These are phyloP conservation scores for Nicotiana benthamiana DNA, from an alignment of 257 asterid genomes.

Conservation along the genomic window DNA sequence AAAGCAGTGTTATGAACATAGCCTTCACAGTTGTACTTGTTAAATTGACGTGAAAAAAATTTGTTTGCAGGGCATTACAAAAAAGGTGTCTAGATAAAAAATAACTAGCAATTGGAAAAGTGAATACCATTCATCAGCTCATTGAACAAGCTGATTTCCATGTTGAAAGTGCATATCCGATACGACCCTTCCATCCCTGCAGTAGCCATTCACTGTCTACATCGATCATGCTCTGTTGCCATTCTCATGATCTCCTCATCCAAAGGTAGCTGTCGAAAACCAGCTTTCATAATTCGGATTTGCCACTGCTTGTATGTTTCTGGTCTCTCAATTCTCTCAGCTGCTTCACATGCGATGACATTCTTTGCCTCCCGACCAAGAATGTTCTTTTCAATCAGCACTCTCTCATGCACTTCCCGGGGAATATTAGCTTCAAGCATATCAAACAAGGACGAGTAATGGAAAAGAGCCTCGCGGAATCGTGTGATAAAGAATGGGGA, in stretches of 20 bases:
- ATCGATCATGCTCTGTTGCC: not conserved
- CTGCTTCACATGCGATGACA: constrained; percentile 10
- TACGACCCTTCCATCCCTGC: constrained; percentile 13
- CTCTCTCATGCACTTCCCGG: constrained; percentile 3
- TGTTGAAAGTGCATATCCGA: not conserved
- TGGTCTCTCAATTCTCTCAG: constrained; percentile 12
- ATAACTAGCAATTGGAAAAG: not conserved
- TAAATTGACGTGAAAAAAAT: not conserved
- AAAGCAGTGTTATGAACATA: not conserved
- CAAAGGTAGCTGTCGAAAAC: constrained; percentile 8
- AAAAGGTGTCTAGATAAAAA: not conserved
- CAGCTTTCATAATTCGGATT: constrained; percentile 1
- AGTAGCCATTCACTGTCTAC: not conserved
- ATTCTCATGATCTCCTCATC: constrained; percentile 2
- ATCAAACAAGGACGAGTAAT: constrained; percentile 9
- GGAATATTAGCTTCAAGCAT: constrained; percentile 9
- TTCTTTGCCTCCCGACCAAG: constrained; percentile 15
- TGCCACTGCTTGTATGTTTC: constrained; percentile 12
- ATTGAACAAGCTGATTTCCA: constrained; percentile 2
- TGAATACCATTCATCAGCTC: not conserved
- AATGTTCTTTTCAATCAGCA: constrained; percentile 8
- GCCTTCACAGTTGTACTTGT: not conserved
- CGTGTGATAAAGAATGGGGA: constrained; percentile 9
- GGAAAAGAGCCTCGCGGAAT: constrained; percentile 11
- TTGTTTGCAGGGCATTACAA: too few species aligned